These are phyloP conservation scores for Meyerozyma athensensis DNA, from an alignment of 1,139 yeast genomes.

Conservation along the genomic window DNA sequence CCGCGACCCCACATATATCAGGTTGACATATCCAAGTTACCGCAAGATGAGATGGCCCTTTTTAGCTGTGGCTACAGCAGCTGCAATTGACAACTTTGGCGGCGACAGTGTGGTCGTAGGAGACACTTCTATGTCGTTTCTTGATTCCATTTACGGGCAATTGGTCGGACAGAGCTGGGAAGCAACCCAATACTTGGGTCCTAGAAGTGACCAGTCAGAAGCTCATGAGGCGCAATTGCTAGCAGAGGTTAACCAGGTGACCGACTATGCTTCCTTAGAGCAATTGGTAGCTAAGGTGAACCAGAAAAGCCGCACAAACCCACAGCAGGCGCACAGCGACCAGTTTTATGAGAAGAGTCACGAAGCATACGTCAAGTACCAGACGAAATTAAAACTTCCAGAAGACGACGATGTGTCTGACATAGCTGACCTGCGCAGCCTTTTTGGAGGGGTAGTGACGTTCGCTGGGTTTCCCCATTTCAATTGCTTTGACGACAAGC, in stretches of 20 bases:
- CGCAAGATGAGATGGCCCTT: not conserved
- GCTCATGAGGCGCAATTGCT: not conserved
- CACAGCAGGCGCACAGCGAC: not conserved
- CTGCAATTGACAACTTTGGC: not conserved
- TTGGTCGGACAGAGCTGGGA: not conserved
- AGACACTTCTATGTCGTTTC: not conserved
- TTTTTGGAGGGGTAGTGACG: conserved; percentile 15
- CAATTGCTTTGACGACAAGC: conserved; percentile 11
- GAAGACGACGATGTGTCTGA: conserved; percentile 35
- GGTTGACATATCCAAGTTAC: not conserved
- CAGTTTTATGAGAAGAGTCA: conserved; percentile 10
- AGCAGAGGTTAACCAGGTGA: not conserved
- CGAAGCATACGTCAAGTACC: conserved; percentile 16
- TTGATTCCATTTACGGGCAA: conserved; percentile 3
- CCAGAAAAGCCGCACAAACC: not conserved
- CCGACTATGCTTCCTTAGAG: not conserved
- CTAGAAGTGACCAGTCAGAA: not conserved
- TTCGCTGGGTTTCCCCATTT: conserved; percentile 11
- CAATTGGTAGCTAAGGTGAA: not conserved
- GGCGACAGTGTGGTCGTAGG: not conserved
- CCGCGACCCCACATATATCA: not conserved
- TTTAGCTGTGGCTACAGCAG: not conserved
- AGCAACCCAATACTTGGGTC: not conserved
- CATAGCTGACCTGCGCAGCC: conserved; percentile 15
- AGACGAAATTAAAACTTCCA: conserved; percentile 27